A percentile compares a stretch with the other conserved stretches of the same genome.
Evolutionary conservation across 768 basidiomycete genomes (phyloP).

Genomic region (Amanita exitialis): DNA sequence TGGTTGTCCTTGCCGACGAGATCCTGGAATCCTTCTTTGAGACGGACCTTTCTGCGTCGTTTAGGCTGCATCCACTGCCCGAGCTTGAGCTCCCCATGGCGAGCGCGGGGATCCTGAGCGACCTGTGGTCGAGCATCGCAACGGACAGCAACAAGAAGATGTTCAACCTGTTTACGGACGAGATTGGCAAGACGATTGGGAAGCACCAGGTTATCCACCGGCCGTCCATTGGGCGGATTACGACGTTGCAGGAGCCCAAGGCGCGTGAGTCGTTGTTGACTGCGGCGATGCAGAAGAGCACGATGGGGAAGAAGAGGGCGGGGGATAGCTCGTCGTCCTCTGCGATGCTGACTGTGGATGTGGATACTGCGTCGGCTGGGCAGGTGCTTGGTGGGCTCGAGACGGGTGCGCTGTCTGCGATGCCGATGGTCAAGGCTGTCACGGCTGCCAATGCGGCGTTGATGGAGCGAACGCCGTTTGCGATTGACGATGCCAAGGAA

Average conservation of each 20-base stretch:
- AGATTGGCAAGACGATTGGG: constrained; percentile 89
- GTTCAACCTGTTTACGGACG: constrained; percentile 88
- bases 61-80: constrained; percentile 64
- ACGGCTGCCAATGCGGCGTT: constrained; percentile 73
- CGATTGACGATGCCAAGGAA: constrained; percentile 91
- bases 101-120: constrained; percentile 61
- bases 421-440: constrained; percentile 64
- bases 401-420: constrained; percentile 37
- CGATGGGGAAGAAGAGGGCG: not conserved
- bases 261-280: constrained; percentile 81
- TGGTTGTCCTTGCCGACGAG: constrained; percentile 97
- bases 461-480: constrained; percentile 90
- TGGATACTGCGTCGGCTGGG: constrained; percentile 21
- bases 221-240: constrained; percentile 83
- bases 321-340: not conserved
- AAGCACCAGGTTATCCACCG: constrained; percentile 79
- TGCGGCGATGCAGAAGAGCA: constrained; percentile 47
- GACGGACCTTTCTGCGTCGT: constrained; percentile 81
- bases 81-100: constrained; percentile 55
- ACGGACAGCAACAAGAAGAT: constrained; percentile 90
- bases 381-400: constrained; percentile 22
- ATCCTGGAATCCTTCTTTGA: constrained; percentile 96
- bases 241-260: constrained; percentile 78
- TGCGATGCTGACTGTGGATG: constrained; percentile 34
- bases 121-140: constrained; percentile 83